Conservation (phyloP, 176 grass and related monocot genomes). For the Otatea glauca region DNA sequence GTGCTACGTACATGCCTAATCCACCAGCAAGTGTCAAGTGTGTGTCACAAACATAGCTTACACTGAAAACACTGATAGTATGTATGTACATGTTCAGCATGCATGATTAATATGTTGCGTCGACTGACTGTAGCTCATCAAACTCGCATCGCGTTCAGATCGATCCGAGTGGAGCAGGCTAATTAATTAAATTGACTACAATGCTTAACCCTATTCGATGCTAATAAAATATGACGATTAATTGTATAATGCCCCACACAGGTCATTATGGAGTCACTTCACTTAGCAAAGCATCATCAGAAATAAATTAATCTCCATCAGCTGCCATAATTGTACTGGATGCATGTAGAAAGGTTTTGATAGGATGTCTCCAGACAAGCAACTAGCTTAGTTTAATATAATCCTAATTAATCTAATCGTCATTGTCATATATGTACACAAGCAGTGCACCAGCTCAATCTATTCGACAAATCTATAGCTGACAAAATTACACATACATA, state of each 20-base stretch:
- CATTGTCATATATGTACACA: constrained; percentile 21
- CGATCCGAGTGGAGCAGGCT: constrained; percentile 35
- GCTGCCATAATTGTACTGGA: constrained; percentile 58
- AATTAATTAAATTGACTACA: constrained; percentile 25
- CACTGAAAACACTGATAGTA: neutral
- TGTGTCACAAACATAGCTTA: neutral
- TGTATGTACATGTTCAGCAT: neutral
- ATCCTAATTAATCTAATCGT: constrained; percentile 37
- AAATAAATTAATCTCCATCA: constrained; percentile 36
- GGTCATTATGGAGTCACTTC: constrained; percentile 47
- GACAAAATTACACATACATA: constrained; percentile 43
- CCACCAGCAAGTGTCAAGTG: neutral
- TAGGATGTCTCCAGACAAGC: constrained; percentile 62
- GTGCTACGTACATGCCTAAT: too few relatives aligned
- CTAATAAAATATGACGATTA: constrained; percentile 11
- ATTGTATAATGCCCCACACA: constrained; percentile 32
- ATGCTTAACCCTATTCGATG: constrained; percentile 12
- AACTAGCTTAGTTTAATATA: constrained; percentile 52
- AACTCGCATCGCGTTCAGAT: constrained; percentile 38
- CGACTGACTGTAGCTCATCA: constrained; percentile 2
- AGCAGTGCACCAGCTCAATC: constrained; percentile 38
- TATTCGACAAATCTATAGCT: constrained; percentile 44
- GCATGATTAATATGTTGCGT: neutral
- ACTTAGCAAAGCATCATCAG: constrained; percentile 42
- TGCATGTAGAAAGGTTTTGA: constrained; percentile 52